phyloP scores from a whole-genome alignment of 2,329 filamentous ascomycete genomes.

The Mycosphaerella arachidis region DNA sequence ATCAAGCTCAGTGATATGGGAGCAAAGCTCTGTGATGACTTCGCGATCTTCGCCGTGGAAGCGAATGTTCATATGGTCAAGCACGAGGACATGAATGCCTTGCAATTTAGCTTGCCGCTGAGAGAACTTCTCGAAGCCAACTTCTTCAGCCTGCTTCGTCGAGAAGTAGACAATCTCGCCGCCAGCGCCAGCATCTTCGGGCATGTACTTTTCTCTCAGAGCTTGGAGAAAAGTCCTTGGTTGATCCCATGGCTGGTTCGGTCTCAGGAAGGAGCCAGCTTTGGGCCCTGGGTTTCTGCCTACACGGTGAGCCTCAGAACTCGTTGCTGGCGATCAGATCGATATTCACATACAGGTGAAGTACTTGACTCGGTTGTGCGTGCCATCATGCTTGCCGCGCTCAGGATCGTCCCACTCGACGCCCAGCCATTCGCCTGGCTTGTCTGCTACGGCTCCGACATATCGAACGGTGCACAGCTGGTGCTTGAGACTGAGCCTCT shows the following conservation, averaged over 20 bases:
- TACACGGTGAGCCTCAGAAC: slow-evolving; percentile 33
- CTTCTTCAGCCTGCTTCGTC: slow-evolving; percentile 82
- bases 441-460: slow-evolving; percentile 69
- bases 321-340: slow-evolving; percentile 7
- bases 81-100: slow-evolving; percentile 73
- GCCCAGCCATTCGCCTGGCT: slow-evolving; percentile 77
- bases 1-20: slow-evolving; percentile 68
- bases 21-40: slow-evolving; percentile 54
- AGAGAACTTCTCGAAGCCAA: slow-evolving; percentile 91
- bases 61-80: slow-evolving; percentile 69
- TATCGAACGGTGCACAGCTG: slow-evolving; percentile 82
- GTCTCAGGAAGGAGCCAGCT: slow-evolving; percentile 82
- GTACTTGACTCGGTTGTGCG: slow-evolving; percentile 72
- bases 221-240: slow-evolving; percentile 73
- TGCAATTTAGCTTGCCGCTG: slow-evolving; percentile 71
- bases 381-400: slow-evolving; percentile 86
- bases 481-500: slow-evolving; percentile 74
- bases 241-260: slow-evolving; percentile 64
- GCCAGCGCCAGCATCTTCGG: slow-evolving; percentile 33
- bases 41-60: slow-evolving; percentile 17
- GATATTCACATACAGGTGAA: slow-evolving; percentile 63
- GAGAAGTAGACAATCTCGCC: slow-evolving; percentile 63
- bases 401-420: slow-evolving; percentile 92
- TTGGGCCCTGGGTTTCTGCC: slow-evolving; percentile 62
- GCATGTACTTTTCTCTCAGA: slow-evolving; percentile 76